Conservation (phyloP, 2,329 filamentous ascomycete genomes). For the Talaromyces rugulosus region DNA sequence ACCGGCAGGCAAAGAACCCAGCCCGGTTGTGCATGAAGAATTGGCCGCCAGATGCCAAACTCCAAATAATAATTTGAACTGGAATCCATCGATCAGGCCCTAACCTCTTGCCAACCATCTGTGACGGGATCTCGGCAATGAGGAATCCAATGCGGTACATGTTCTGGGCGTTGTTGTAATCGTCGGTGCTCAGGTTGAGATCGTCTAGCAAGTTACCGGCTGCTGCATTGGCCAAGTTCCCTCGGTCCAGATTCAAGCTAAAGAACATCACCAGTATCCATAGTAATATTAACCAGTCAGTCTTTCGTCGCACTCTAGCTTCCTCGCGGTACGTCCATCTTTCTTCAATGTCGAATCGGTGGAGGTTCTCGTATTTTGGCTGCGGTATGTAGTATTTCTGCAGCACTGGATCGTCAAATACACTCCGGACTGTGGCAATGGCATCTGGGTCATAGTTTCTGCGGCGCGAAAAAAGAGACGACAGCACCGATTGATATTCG, state of each 20-base stretch:
- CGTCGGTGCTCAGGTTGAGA: slow-evolving; percentile 11
- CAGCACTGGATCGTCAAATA: slow-evolving; percentile 42
- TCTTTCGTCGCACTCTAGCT: slow-evolving; percentile 20
- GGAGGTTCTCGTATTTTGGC: slow-evolving; percentile 34
- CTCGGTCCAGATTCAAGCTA: slow-evolving; percentile 10
- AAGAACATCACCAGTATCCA: slow-evolving; percentile 45
- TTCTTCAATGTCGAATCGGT: slow-evolving; percentile 27
- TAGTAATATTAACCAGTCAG: slow-evolving; percentile 30
- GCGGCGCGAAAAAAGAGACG: background rate
- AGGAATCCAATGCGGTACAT: slow-evolving; percentile 53
- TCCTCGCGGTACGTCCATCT: slow-evolving; percentile 29
- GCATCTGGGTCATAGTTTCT: slow-evolving; percentile 15
- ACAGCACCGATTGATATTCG: slow-evolving; percentile 6
- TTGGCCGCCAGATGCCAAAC: slow-evolving; percentile 25
- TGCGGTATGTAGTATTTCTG: slow-evolving; percentile 29
- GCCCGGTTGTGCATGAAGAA: slow-evolving; percentile 11
- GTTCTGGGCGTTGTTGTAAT: slow-evolving; percentile 53
- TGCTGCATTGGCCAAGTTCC: slow-evolving; percentile 10
- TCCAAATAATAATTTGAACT: slow-evolving; percentile 42
- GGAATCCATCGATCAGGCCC: slow-evolving; percentile 45
- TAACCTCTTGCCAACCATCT: slow-evolving; percentile 56
- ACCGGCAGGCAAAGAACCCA: slow-evolving; percentile 12
- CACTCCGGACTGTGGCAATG: slow-evolving; percentile 21
- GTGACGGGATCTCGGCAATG: slow-evolving; percentile 56
- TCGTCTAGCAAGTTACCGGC: slow-evolving; percentile 9